These are phyloP conservation scores for Brassica balearica DNA, from an alignment of 441 rosid species.

Conservation along the genomic window DNA sequence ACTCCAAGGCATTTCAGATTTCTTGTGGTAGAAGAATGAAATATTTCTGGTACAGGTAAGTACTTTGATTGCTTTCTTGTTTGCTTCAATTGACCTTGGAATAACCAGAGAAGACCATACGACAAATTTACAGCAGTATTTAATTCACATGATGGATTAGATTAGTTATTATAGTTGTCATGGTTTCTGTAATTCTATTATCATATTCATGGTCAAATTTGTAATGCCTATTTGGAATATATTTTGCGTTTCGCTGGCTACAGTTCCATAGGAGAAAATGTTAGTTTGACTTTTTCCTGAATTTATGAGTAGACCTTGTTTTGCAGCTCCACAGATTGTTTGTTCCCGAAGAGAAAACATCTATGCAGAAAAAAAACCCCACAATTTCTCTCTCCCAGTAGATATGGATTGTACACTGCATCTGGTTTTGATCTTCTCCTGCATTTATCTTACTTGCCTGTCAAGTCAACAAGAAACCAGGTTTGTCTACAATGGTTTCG, in stretches of 20 bases:
- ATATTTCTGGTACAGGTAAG: no score
- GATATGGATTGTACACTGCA: conserved; percentile 3
- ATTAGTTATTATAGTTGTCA: background rate
- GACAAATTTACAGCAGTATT: background rate
- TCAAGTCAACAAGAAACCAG: conserved; percentile 38
- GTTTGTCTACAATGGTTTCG: conserved; percentile 52
- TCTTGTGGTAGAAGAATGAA: no score
- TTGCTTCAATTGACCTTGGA: conserved; percentile 8
- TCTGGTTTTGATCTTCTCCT: conserved; percentile 3
- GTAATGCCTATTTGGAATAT: conserved; percentile 7
- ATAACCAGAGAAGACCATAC: background rate
- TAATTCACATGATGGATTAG: background rate
- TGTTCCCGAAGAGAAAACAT: background rate
- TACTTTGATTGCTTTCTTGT: background rate
- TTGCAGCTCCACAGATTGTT: background rate
- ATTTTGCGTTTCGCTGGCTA: conserved; percentile 26
- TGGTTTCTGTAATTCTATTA: background rate
- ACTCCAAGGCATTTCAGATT: no score
- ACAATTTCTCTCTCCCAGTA: background rate
- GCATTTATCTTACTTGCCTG: conserved; percentile 4
- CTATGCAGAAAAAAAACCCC: background rate
- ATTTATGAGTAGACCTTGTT: background rate
- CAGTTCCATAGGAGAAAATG: background rate
- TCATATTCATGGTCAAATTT: background rate
- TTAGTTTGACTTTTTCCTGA: background rate